Base-by-base conservation (phyloP, 495 filamentous ascomycete genomes). In the Mycothermus thermophilus region DNA sequence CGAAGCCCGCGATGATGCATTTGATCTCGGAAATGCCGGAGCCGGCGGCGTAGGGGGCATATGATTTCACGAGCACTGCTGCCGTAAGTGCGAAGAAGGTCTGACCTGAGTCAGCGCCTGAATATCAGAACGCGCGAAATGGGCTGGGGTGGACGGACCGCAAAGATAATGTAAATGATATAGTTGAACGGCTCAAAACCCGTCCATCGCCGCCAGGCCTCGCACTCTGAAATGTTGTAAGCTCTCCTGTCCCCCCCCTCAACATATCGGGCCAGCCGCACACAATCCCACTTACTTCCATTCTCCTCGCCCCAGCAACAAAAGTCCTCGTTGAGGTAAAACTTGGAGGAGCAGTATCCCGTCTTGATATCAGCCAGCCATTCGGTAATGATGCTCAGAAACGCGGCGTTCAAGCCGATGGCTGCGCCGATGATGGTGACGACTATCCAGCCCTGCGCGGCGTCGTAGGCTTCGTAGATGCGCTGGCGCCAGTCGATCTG, bases 1-100 rank as follows among this genome's bases (percentile, higher is more conserved):
- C 82, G 46, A 97, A 97, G n/a, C 90, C 90, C 5, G 87, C 88
- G 48, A 97, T 93, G 46, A 97, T 97, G 58, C 90, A 96, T 59
- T 97, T 97, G 62, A 97, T 97, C 62, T 97, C 90, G 17, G 87
- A 95, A 37, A 97, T 97, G 30, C 90, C 90, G 15, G 87, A 95
- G 19, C 90, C 90, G 20, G 90, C 92, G 9, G 90, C 92, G 55
- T 97, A 97, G 10, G 90, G 92, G 8, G 90, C 86, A 58, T 92
- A 96, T 1, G 77, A 77, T 54, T 86, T 93, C 52, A 97, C 90
- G 11, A 97, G 66, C 24, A 67, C 74, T 2, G 86, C 92, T 1
- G 86, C 75, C 8, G 78, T 79, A 20, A 80, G 77, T 30, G 88
- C 78, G 53, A 97, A 92, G 4, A 83, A 42, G 2, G 79, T 72